Conservation (phyloP, 2,329 filamentous ascomycete species). For the Diplodia seriata region DNA sequence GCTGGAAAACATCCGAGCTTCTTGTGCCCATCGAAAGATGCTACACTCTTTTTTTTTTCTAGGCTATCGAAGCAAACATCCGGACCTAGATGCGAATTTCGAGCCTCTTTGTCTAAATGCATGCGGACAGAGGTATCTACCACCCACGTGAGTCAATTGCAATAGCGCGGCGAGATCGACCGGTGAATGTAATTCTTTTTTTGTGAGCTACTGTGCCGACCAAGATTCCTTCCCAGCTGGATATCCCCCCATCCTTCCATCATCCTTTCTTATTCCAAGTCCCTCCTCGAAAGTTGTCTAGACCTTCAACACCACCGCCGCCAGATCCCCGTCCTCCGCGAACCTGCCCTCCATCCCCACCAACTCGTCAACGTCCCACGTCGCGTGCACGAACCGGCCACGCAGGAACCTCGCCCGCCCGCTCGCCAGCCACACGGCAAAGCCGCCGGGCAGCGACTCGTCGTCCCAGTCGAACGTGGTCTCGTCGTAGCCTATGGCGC, state of each 20-base stretch:
- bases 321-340: neutral
- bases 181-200: neutral
- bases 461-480: slow-evolving; percentile 1
- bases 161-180: too few species aligned
- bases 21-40: too few species aligned
- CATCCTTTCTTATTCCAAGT: neutral
- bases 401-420: slow-evolving; percentile 36
- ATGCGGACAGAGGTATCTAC: too few species aligned
- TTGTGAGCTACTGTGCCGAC: neutral
- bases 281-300: neutral
- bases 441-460: slow-evolving; percentile 28
- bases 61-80: too few species aligned
- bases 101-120: too few species aligned
- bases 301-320: neutral
- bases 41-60: too few species aligned
- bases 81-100: too few species aligned
- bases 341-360: slow-evolving; percentile 3
- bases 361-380: slow-evolving; percentile 45
- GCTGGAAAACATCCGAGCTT: too few species aligned
- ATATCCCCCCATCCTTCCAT: neutral
- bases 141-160: too few species aligned
- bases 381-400: slow-evolving; percentile 37
- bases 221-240: too few species aligned
- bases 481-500: neutral
- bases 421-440: slow-evolving; percentile 44